phyloP scores from a whole-genome alignment of 192 early-diverging fungal species.

The Kappamyces sp. region DNA sequence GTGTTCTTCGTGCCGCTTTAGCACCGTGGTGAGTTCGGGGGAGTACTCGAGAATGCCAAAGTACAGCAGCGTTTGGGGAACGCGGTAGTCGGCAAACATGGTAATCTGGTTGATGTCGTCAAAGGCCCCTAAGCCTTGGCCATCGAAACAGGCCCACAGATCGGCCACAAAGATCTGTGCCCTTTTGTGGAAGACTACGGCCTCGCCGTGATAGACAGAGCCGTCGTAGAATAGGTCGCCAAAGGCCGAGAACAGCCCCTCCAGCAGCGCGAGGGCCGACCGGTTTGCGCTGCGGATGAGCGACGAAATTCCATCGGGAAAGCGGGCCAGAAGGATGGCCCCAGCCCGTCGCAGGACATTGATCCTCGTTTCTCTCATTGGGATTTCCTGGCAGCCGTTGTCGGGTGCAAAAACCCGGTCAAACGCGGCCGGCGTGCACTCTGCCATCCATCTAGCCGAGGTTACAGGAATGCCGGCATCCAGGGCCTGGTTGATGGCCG shows the following conservation, averaged over 20 bases:
- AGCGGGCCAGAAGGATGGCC: conserved; percentile 44
- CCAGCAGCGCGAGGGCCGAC: conserved; percentile 52
- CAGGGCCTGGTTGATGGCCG: conserved; percentile 66
- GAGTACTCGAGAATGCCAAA: conserved; percentile 68
- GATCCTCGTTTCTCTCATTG: conserved; percentile 56
- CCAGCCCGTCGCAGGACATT: conserved; percentile 64
- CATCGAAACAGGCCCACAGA: conserved; percentile 80
- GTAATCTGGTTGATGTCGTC: conserved; percentile 72
- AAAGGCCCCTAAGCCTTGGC: conserved; percentile 52
- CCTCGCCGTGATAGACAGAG: background rate
- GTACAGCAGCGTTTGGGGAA: conserved; percentile 66
- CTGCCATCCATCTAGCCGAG: conserved; percentile 46
- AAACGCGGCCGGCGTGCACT: conserved; percentile 35
- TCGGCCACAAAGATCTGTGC: conserved; percentile 83
- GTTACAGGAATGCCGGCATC: conserved; percentile 58
- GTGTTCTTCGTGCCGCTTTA: conserved; percentile 29
- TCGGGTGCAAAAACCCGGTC: conserved; percentile 59
- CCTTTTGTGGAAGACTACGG: conserved; percentile 68
- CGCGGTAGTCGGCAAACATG: conserved; percentile 90
- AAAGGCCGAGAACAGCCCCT: background rate
- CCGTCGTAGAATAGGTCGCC: conserved; percentile 12
- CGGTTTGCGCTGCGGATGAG: conserved; percentile 51
- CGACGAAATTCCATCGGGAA: conserved; percentile 40
- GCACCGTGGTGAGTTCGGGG: conserved; percentile 36
- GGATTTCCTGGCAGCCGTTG: conserved; percentile 47